These are phyloP conservation scores for Tardiomyces digboiensis DNA, from an alignment of 1,139 yeast species.

Conservation along the genomic window DNA sequence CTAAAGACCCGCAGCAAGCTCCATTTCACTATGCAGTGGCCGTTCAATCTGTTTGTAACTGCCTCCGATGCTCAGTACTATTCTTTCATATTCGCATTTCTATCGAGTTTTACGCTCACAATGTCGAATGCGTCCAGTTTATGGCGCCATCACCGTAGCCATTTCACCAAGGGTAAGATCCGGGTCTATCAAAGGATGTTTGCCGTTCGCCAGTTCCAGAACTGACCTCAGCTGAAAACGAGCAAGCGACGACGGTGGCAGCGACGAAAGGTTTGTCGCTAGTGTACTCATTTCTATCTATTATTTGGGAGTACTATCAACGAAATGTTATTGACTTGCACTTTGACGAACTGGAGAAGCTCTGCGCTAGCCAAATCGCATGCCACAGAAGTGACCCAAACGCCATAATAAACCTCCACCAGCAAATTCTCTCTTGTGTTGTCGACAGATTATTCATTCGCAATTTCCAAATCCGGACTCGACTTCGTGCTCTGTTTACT, in stretches of 20 bases:
- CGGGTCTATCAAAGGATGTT: too few species aligned
- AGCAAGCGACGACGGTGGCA: not conserved
- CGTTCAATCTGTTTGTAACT: slow-evolving; percentile 12
- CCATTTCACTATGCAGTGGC: slow-evolving; percentile 13
- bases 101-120: slow-evolving; percentile 3
- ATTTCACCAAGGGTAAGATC: too few species aligned
- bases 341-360: not conserved
- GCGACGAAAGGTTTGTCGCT: not conserved
- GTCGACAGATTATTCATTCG: not conserved
- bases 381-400: not conserved
- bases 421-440: not conserved
- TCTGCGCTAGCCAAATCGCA: not conserved
- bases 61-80: slow-evolving; percentile 9
- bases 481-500: not conserved
- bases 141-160: too few species aligned
- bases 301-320: not conserved
- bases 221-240: not conserved
- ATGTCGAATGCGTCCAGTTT: not conserved
- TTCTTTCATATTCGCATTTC: slow-evolving; percentile 12
- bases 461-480: not conserved
- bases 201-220: not conserved
- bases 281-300: not conserved
- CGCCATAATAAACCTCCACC: not conserved
- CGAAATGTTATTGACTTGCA: not conserved
- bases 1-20: slow-evolving; percentile 10